These are phyloP conservation scores for Aspergillus udagawae DNA, from an alignment of 2,329 filamentous ascomycete genomes.

Conservation along the genomic window DNA sequence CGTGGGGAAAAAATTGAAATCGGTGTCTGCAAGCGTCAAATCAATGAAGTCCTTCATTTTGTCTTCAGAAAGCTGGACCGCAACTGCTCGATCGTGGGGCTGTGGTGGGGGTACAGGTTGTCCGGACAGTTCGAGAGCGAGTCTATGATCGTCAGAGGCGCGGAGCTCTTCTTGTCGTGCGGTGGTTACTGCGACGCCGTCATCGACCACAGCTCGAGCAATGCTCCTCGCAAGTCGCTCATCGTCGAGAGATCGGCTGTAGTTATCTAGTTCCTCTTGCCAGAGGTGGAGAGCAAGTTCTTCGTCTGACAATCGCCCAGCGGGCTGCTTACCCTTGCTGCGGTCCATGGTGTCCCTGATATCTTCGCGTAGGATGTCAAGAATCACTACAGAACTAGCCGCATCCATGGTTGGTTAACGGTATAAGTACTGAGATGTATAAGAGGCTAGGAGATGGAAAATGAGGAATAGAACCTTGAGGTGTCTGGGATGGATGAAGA, in stretches of 20 bases:
- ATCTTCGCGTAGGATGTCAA: no score
- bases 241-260: neutral
- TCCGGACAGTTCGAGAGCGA: conserved; percentile 1
- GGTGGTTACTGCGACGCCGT: conserved; percentile 4
- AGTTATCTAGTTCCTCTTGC: conserved; percentile 1
- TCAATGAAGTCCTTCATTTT: neutral
- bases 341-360: no score
- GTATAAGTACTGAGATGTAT: no score
- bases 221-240: conserved; percentile 4
- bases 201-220: conserved; percentile 1
- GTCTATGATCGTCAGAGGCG: neutral
- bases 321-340: neutral
- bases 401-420: no score
- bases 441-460: no score
- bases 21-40: neutral
- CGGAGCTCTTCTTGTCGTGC: conserved; percentile 6
- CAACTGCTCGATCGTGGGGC: neutral
- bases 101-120: neutral
- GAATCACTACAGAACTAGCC: no score
- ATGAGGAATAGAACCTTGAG: no score
- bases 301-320: neutral
- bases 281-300: conserved; percentile 4
- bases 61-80: neutral
- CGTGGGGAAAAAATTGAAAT: neutral
- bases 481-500: no score